Conservation (phyloP, 2,329 filamentous ascomycete species). For the Fonsecaea pugnacius region DNA sequence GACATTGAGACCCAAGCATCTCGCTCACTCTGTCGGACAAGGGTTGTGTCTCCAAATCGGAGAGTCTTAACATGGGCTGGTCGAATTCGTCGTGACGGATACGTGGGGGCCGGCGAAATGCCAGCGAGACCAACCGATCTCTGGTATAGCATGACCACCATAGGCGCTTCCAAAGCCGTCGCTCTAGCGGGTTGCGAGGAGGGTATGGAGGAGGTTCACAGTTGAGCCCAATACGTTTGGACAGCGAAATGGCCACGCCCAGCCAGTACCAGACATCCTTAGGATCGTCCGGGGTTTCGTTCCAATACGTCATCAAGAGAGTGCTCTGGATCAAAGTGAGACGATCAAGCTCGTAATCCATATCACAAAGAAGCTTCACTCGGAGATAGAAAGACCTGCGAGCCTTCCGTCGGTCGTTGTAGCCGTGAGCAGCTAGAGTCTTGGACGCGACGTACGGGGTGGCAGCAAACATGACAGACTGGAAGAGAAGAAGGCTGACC, state of each 20-base stretch:
- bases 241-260: constrained; percentile 90
- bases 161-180: constrained; percentile 88
- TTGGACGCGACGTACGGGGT: constrained; percentile 85
- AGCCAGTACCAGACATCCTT: constrained; percentile 99
- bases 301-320: constrained; percentile 95
- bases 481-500: constrained; percentile 84
- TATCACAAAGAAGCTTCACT: constrained; percentile 85
- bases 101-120: constrained; percentile 88
- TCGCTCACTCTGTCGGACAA: constrained; percentile 70
- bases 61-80: constrained; percentile 82
- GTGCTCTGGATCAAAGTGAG: constrained; percentile 86
- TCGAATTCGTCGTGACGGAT: constrained; percentile 95
- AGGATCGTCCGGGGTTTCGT: constrained; percentile 93
- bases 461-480: constrained; percentile 92
- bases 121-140: constrained; percentile 86
- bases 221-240: constrained; percentile 90
- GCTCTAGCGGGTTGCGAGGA: constrained; percentile 69
- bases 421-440: constrained; percentile 75
- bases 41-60: constrained; percentile 78
- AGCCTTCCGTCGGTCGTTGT: constrained; percentile 75
- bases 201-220: constrained; percentile 78
- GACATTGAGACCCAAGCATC: constrained; percentile 68
- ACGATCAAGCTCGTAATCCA: constrained; percentile 90
- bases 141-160: constrained; percentile 99
- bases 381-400: constrained; percentile 88